Percentiles rank a stretch among this genome's conserved stretches.
Evolutionary conservation across 2,329 filamentous ascomycete species (phyloP).

Genomic region (Beauveria scarabaeidicola): DNA sequence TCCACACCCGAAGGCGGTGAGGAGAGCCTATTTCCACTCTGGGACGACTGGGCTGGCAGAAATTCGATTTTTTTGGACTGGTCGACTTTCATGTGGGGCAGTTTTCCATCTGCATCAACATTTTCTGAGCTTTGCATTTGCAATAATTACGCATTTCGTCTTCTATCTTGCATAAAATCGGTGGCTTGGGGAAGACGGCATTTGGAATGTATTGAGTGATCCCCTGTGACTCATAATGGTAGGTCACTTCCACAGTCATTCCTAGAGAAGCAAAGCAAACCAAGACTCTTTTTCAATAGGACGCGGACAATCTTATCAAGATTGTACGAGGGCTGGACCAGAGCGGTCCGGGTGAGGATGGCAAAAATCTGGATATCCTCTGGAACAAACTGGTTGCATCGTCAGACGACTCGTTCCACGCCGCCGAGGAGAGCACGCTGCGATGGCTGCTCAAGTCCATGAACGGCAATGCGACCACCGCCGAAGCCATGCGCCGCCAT

Average conservation of each 20-base stretch:
- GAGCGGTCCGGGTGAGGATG: slow-evolving; percentile 32
- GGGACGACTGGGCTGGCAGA: slow-evolving; percentile 31
- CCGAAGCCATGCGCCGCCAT: slow-evolving; percentile 46
- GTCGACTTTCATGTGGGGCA: slow-evolving; percentile 7
- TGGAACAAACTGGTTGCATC: slow-evolving; percentile 40
- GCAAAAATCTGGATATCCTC: slow-evolving; percentile 39
- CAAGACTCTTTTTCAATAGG: slow-evolving; percentile 16
- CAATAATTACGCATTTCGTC: neutral
- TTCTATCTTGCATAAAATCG: neutral
- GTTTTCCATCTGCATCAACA: neutral
- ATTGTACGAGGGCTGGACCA: slow-evolving; percentile 49
- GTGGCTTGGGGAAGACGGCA: neutral
- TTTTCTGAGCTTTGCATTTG: slow-evolving; percentile 1
- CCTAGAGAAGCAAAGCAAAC: neutral
- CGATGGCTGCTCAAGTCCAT: slow-evolving; percentile 57
- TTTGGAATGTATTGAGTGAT: neutral
- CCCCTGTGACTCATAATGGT: neutral
- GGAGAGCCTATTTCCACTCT: slow-evolving; percentile 13
- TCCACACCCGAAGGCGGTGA: slow-evolving; percentile 37
- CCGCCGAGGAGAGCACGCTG: slow-evolving; percentile 49
- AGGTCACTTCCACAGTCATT: neutral
- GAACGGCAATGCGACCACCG: slow-evolving; percentile 36
- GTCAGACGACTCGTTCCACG: slow-evolving; percentile 36
- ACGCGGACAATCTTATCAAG: slow-evolving; percentile 37
- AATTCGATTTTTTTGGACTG: slow-evolving; percentile 36